These are phyloP conservation scores for Dactylorhiza incarnata DNA, from an alignment of 106 monocot species.

Conservation along the genomic window DNA sequence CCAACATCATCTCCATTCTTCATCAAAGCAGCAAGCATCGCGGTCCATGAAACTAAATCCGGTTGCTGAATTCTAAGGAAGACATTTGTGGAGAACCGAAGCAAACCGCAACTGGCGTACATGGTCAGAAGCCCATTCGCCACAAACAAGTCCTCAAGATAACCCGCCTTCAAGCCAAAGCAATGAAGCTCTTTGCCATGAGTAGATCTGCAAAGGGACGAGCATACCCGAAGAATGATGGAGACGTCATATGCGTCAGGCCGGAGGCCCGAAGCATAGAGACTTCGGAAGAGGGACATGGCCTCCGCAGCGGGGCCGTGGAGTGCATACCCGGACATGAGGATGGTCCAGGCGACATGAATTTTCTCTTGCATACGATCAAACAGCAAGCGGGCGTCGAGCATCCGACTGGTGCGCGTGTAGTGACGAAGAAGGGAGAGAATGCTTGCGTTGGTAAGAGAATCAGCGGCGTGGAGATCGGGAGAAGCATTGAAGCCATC, in stretches of 20 bases:
- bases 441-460: not conserved
- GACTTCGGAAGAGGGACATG: conserved; percentile 7
- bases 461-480: not conserved
- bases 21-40: conserved; percentile 21
- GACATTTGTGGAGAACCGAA: conserved; percentile 16
- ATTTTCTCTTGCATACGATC: conserved; percentile 16
- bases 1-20: conserved; percentile 20
- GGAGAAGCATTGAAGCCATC: not conserved
- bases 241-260: conserved; percentile 33
- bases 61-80: conserved; percentile 17
- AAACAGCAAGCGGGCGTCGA: conserved; percentile 20
- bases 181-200: conserved; percentile 28
- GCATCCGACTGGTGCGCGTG: conserved; percentile 15
- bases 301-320: conserved; percentile 20
- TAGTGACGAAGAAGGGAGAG: conserved; percentile 13
- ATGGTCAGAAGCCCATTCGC: conserved; percentile 29
- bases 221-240: conserved; percentile 22
- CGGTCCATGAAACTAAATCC: conserved; percentile 45
- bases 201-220: conserved; percentile 5
- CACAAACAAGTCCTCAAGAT: conserved; percentile 29
- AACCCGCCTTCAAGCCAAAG: conserved; percentile 14
- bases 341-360: conserved; percentile 22
- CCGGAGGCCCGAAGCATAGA: not conserved
- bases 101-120: conserved; percentile 23
- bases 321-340: conserved; percentile 23